Base-by-base conservation (phyloP, 345 rosid genomes). In the Eucalyptus victrix region DNA sequence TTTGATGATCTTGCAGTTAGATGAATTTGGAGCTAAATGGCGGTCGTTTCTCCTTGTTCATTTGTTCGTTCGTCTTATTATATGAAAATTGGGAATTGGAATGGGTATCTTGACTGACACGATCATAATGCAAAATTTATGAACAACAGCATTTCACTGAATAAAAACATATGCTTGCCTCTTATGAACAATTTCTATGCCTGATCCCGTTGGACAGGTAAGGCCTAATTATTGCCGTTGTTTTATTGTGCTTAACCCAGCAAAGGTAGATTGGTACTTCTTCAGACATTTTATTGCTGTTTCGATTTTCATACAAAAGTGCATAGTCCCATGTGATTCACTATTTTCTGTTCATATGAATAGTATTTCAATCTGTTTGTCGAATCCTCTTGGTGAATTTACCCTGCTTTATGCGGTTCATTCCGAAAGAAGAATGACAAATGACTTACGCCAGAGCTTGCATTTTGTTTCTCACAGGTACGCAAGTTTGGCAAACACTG, bases 401-500 rank as follows among this genome's bases (percentile, higher is more conserved):
- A 34, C 45, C 81, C 45, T 34, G 81, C 44, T 72, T 72, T 72
- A 9, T 13, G 28, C 1, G 44, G 81, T 72, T 18, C 81, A 34
- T 72, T 34, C 26, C 6, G 15, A 37, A 72, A 72, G 81, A 72
- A 34, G 81, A 18, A 37, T 34, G 81, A 19, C 26, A 72, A 3
- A 54, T n/a, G 40, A 54, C 76, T 88, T 21, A 72, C 26, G 49
- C 47, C 23, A 58, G 87, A 80, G 80, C 53, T 69, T 44, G 51
- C 42, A 44, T 53, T 58, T 80, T 8, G 30, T 54, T 89, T 89
- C 83, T 88, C 83, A 50, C 91, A 97, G 99, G 99, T 97, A 86
- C 94, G 95, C 50, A 95, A 95, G 92, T 95, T 96, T 89, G 97
- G 99, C 96, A 97, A 97, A 93, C 99, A 97, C 92, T 97, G 99